Conservation (phyloP, 2,329 filamentous ascomycete species). For the Aspergillus sp. region DNA sequence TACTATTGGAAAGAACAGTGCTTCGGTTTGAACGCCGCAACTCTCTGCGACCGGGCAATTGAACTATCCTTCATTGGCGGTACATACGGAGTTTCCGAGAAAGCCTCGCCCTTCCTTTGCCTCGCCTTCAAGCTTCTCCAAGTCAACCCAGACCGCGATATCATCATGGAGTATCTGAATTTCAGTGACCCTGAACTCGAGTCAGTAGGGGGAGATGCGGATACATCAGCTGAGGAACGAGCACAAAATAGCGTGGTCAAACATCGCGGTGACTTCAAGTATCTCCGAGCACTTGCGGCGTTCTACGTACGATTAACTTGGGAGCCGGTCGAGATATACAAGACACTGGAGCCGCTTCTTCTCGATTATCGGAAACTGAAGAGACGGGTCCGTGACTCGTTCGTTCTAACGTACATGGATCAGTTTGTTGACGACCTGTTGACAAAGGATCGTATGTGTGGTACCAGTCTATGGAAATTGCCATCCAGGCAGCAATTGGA, state of each 20-base stretch:
- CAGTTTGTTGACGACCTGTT: slow-evolving; percentile 92
- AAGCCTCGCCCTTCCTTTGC: slow-evolving; percentile 87
- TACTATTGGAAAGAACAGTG: slow-evolving; percentile 99
- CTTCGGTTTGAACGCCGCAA: slow-evolving; percentile 83
- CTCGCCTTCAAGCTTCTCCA: slow-evolving; percentile 93
- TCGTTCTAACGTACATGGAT: slow-evolving; percentile 77
- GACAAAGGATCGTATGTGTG: slow-evolving; percentile 84
- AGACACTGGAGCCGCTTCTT: slow-evolving; percentile 76
- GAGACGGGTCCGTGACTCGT: slow-evolving; percentile 71
- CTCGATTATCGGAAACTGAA: slow-evolving; percentile 81
- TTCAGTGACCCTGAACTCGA: slow-evolving; percentile 70
- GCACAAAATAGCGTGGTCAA: slow-evolving; percentile 32
- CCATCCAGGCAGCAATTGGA: slow-evolving; percentile 78
- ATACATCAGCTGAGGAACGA: slow-evolving; percentile 20
- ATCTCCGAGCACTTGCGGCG: slow-evolving; percentile 81
- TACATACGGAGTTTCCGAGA: slow-evolving; percentile 79
- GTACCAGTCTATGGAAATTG: slow-evolving; percentile 89
- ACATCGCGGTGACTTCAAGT: slow-evolving; percentile 58
- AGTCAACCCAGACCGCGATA: slow-evolving; percentile 74
- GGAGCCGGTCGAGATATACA: slow-evolving; percentile 76
- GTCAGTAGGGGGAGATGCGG: slow-evolving; percentile 29
- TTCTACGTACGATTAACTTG: slow-evolving; percentile 94
- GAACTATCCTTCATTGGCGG: slow-evolving; percentile 83
- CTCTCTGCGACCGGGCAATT: slow-evolving; percentile 82
- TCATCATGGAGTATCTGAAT: slow-evolving; percentile 76